These are phyloP conservation scores for Puccinia polysora DNA, from an alignment of 1,284 basidiomycete species.

Conservation along the genomic window DNA sequence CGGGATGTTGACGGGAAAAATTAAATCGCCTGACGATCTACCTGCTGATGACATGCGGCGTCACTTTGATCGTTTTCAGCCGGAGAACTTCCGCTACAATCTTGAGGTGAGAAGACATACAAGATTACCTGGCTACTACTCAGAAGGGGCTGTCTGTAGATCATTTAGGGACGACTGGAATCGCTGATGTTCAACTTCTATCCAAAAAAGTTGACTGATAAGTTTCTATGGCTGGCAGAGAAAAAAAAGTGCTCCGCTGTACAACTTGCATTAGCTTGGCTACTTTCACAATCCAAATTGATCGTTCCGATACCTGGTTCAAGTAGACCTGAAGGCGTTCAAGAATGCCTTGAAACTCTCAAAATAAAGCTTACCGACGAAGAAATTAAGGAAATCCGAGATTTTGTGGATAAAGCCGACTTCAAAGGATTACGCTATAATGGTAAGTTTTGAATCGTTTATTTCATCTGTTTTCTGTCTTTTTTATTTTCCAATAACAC, in stretches of 20 bases:
- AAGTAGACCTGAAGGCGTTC: conserved; percentile 43
- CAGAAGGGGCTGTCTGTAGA: too few relatives aligned
- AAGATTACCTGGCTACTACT: not conserved
- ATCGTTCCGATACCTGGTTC: conserved; percentile 55
- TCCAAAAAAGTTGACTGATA: not conserved
- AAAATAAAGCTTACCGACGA: conserved; percentile 18
- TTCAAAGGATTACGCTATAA: conserved; percentile 28
- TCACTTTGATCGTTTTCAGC: conserved; percentile 51
- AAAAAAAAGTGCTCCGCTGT: conserved; percentile 53
- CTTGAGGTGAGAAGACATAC: conserved; percentile 50
- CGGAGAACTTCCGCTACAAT: conserved; percentile 54
- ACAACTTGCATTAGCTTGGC: conserved; percentile 56
- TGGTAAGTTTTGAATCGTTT: not conserved
- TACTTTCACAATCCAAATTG: conserved; percentile 53
- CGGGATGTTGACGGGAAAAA: conserved; percentile 54
- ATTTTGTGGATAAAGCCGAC: conserved; percentile 15
- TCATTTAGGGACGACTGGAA: too few relatives aligned
- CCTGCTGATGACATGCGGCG: conserved; percentile 51
- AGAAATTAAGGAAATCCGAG: not conserved
- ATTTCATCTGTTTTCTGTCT: not conserved
- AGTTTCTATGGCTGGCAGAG: conserved; percentile 48
- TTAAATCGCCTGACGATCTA: conserved; percentile 49
- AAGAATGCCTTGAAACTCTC: conserved; percentile 16
- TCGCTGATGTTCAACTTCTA: too few relatives aligned
- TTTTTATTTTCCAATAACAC: not conserved